Base-by-base conservation (phyloP, 108 stramenopile genomes). In the Schizochytrium sp. region DNA sequence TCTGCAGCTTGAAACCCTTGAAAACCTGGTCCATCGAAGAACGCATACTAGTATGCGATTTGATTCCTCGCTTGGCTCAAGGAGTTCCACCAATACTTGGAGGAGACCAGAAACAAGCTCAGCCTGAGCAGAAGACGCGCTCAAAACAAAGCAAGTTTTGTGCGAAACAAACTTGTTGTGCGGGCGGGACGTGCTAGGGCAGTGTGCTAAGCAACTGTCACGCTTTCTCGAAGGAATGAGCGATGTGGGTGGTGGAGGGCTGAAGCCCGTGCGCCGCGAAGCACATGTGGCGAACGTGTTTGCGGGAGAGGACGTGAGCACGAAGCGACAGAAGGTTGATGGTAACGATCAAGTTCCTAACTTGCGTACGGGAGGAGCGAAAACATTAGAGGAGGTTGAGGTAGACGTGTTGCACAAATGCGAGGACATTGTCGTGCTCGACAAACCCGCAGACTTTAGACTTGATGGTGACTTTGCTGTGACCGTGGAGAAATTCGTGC, bases 381-480 rank as follows among this genome's bases (percentile, higher is more conserved):
- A 19, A 46, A 55, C 55, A 50, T 44, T 72, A 38, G 72, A 76
- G 47, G 89, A 89, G 40, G 38, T 28, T 55, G 15, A n/a, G 56
- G 57, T 56, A 17, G 56, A n/a, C 87, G 28, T 89, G 13, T 13
- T 89, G 5, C 83, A 57, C 46, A 10, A n/a, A 4, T n/a, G 87
- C 83, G 87, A 89, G 38, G 38, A 89, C 42, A 59, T 45, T 42
- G 57, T 50, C 13, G 83, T 90, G n/a, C 45, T 90, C 55, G 90
- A 90, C 83, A 90, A 90, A 2, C 90, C 90, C 7, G 50, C 88
- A 13, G 88, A 87, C n/a, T n/a, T 90, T 61, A 88, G 90, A 13
- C 87, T 90, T 46, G 64, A 90, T 72, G 90, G 90, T 44, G 47
- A 55, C 53, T 90, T 90, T 42, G 45, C 61, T 55, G 50, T 88